These are phyloP conservation scores for Daldinia vernicosa DNA, from an alignment of 495 filamentous ascomycete genomes.

Conservation along the genomic window DNA sequence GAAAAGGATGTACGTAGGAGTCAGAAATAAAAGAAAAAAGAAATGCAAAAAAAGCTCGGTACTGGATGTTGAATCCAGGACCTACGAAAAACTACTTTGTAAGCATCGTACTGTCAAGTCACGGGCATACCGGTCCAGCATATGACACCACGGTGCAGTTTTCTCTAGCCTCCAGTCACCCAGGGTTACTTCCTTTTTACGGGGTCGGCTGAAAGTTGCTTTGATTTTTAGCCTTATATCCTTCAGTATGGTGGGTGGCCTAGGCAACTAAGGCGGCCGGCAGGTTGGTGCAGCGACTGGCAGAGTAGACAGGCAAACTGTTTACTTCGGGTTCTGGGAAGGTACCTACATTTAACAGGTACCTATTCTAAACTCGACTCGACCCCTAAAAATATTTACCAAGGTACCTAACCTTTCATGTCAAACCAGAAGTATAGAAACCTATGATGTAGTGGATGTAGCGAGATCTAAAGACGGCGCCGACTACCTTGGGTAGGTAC, in stretches of 20 bases:
- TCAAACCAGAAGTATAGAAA: too few relatives aligned
- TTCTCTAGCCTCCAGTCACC: constrained; percentile 1
- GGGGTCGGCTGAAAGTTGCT: constrained; percentile 1
- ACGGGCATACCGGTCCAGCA: constrained; percentile 2
- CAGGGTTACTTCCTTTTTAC: constrained; percentile 1
- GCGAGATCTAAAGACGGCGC: too few relatives aligned
- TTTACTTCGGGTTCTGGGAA: not conserved
- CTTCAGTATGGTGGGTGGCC: not conserved
- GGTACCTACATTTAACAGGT: too few relatives aligned
- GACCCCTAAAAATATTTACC: too few relatives aligned
- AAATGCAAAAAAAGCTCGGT: not conserved
- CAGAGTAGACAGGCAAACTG: not conserved
- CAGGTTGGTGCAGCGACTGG: not conserved
- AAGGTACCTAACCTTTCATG: too few relatives aligned
- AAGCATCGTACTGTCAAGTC: not conserved
- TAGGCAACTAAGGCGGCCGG: not conserved
- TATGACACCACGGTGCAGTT: constrained; percentile 4
- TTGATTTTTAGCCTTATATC: not conserved
- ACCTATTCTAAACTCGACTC: not conserved
- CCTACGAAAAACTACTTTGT: constrained; percentile 3
- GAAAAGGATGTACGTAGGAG: not conserved
- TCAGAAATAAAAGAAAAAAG: not conserved
- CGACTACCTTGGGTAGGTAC: too few relatives aligned
- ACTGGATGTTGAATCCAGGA: not conserved
- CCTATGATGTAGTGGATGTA: too few relatives aligned